phyloP scores from a whole-genome alignment of 2,329 filamentous ascomycete species.

The Xylogone sp. region DNA sequence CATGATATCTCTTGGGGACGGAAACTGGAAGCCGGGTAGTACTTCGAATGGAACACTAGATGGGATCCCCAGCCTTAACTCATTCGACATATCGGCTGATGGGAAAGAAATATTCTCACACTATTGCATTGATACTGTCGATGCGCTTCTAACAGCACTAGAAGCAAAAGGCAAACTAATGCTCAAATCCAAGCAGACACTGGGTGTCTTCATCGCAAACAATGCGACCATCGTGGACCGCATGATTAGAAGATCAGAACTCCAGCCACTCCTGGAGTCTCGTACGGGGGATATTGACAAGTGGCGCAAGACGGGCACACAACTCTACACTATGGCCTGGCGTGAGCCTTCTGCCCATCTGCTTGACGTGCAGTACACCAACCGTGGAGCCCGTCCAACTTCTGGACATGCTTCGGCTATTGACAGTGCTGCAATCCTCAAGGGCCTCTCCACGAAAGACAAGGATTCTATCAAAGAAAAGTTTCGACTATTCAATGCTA shows the following conservation, averaged over 20 bases:
- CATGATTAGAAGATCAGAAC: slow-evolving; percentile 76
- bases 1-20: slow-evolving; percentile 87
- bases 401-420: slow-evolving; percentile 60
- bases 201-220: slow-evolving; percentile 90
- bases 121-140: slow-evolving; percentile 86
- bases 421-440: slow-evolving; percentile 81
- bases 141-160: slow-evolving; percentile 70
- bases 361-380: slow-evolving; percentile 90
- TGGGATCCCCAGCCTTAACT: slow-evolving; percentile 65
- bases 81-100: slow-evolving; percentile 86
- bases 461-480: slow-evolving; percentile 96
- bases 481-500: slow-evolving; percentile 84
- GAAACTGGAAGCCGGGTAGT: slow-evolving; percentile 70
- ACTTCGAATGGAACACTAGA: slow-evolving; percentile 55
- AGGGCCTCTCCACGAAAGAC: slow-evolving; percentile 81
- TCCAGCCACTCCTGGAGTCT: slow-evolving; percentile 66
- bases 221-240: slow-evolving; percentile 80
- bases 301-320: slow-evolving; percentile 84
- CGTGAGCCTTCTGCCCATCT: slow-evolving; percentile 81
- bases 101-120: slow-evolving; percentile 83
- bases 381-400: slow-evolving; percentile 63
- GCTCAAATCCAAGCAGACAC: slow-evolving; percentile 72
- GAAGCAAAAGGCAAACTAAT: slow-evolving; percentile 70
- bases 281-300: slow-evolving; percentile 67
- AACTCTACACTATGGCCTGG: slow-evolving; percentile 81